Percentiles rank a stretch among this genome's conserved stretches.
Evolutionary conservation across 106 monocot genomes (phyloP).

Genomic region (Allium cepa): DNA sequence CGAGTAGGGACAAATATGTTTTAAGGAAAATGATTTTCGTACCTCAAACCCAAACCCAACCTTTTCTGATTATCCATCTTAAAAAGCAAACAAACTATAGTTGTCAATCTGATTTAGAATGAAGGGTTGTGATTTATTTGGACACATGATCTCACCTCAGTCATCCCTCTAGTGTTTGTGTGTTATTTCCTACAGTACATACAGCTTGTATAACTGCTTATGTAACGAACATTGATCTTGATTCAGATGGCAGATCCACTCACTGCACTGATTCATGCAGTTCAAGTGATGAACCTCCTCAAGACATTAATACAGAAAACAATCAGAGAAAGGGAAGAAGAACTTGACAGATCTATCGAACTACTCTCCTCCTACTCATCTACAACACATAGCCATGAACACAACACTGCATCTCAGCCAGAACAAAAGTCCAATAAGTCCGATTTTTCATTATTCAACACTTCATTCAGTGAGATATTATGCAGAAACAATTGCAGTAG

Average conservation of each 20-base stretch:
- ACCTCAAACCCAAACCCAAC: too few species aligned
- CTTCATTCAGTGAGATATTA: conserved; percentile 20
- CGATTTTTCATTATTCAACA: neutral
- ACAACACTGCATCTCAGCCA: conserved; percentile 7
- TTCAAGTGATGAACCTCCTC: conserved; percentile 98
- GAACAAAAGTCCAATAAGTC: neutral
- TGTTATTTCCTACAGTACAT: too few species aligned
- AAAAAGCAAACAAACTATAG: too few species aligned
- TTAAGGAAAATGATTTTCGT: too few species aligned
- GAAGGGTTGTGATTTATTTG: too few species aligned
- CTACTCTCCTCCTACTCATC: conserved; percentile 27
- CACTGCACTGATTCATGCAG: conserved; percentile 89
- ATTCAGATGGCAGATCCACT: conserved; percentile 88
- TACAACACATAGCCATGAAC: conserved; percentile 23
- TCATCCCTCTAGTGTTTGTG: too few species aligned
- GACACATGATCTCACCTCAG: too few species aligned
- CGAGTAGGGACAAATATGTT: too few species aligned
- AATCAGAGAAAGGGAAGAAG: conserved; percentile 54
- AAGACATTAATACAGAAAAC: conserved; percentile 67
- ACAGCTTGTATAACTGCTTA: too few species aligned
- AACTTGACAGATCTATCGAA: conserved; percentile 10
- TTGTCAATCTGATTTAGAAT: too few species aligned
- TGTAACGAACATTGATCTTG: too few species aligned
- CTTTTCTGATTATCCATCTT: too few species aligned
- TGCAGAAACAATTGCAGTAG: conserved; percentile 10